These are phyloP conservation scores for Pythium rishiriense DNA, from an alignment of 352 stramenopile genomes.

Conservation along the genomic window DNA sequence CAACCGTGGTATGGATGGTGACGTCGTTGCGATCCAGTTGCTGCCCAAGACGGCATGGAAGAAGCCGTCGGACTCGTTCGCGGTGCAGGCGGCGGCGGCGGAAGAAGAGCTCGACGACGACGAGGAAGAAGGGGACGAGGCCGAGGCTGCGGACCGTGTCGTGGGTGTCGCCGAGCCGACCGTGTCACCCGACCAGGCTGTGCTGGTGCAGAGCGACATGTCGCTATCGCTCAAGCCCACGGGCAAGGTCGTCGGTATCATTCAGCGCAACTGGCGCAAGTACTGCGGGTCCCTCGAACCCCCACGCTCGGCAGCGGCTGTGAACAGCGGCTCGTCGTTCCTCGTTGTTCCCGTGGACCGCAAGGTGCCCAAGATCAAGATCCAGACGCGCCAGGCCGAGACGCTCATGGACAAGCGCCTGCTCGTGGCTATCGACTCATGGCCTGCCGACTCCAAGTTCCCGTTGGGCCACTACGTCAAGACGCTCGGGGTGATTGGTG, in stretches of 20 bases:
- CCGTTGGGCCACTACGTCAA: constrained; percentile 96
- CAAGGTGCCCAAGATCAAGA: constrained; percentile 93
- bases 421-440: constrained; percentile 95
- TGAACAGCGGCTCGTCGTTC: constrained; percentile 51
- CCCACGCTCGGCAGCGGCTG: constrained; percentile 42
- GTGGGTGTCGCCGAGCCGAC: constrained; percentile 66
- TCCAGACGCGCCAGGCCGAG: constrained; percentile 91
- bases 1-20: constrained; percentile 97
- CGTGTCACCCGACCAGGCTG: constrained; percentile 59
- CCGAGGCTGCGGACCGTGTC: constrained; percentile 32
- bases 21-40: constrained; percentile 96
- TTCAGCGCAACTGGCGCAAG: constrained; percentile 93
- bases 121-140: constrained; percentile 38
- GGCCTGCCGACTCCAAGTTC: constrained; percentile 86
- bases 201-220: constrained; percentile 54
- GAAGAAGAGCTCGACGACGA: constrained; percentile 50
- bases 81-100: constrained; percentile 39
- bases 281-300: constrained; percentile 94
- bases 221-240: constrained; percentile 62
- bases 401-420: constrained; percentile 93
- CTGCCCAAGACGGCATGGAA: constrained; percentile 85
- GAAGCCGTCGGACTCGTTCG: constrained; percentile 71
- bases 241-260: constrained; percentile 88
- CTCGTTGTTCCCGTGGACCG: constrained; percentile 86
- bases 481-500: constrained; percentile 94